Base-by-base conservation (phyloP, 2,329 filamentous ascomycete genomes). In the Penicillium sp. region DNA sequence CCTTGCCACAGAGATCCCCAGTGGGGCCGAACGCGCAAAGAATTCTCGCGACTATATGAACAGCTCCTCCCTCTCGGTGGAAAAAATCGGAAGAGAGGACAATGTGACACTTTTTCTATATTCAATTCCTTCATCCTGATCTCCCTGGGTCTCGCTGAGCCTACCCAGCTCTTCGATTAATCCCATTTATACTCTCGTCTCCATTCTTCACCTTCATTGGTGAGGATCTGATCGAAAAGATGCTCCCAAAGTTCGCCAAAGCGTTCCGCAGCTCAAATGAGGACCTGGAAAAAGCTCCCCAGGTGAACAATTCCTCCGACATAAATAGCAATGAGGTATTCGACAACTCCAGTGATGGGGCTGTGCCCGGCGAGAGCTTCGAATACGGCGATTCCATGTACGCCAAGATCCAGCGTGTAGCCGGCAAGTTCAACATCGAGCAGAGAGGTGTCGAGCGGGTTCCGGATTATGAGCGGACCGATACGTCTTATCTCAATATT, bases 391-490 rank as follows among this genome's bases (percentile, higher is more conserved):
- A 82, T 65, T 77, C 77, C 35, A 64, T 76, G 55, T 85, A 84
- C 66, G 85, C 83, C 18, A 84, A 78, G 66, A 61, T 85, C 0
- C 86, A 88, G 71, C 81, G 84, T 31, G 65, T 89, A 14, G 87
- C 86, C 0, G 85, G 82, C 42, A 85, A 80, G 64, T 79, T 88
- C 60, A 83, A 86, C 40, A 82, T 92, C 53, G 89, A 92, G 74
- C 85, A 89, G 74, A 78, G 88, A 68, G 89, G 89, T 52, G 89
- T 92, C 57, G 88, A 92, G 74, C 81, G 88, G 46, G 88, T 91
- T 34, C 88, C 87, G 0, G 83, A 84, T 52, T 79, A 87, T 65
- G 88, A 91, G 75, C 78, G 87, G 63, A 85, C 81, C 6, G 85
- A 89, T 70, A 82, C 76, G 35, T 84, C 82, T 24, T 80, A 88